Conservation (phyloP, 495 filamentous ascomycete species). For the Neohortaea acidophila region DNA sequence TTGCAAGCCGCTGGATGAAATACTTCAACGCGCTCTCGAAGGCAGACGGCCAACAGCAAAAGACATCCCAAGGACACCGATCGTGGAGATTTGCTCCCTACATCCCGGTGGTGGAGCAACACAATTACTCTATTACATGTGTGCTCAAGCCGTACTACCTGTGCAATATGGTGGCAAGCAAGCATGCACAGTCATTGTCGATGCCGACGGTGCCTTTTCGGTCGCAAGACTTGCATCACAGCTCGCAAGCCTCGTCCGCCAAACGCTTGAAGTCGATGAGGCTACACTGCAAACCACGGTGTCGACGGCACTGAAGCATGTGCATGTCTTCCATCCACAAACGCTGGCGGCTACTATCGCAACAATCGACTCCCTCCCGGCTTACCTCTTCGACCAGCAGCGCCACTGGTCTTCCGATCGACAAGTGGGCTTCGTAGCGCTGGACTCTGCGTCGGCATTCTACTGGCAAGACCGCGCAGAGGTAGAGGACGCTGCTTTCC, state of each 20-base stretch:
- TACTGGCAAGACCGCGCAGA: constrained; percentile 40
- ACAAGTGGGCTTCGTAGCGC: constrained; percentile 34
- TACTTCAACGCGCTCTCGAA: constrained; percentile 22
- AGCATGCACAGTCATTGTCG: constrained; percentile 52
- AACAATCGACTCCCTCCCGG: constrained; percentile 33
- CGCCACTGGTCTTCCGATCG: constrained; percentile 36
- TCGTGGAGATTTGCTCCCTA: constrained; percentile 43
- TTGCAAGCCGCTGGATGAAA: constrained; percentile 34
- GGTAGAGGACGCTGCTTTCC: constrained; percentile 27
- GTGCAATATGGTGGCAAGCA: constrained; percentile 31
- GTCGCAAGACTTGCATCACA: constrained; percentile 38
- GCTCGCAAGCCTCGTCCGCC: constrained; percentile 9
- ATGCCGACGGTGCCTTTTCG: constrained; percentile 54
- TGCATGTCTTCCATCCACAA: constrained; percentile 42
- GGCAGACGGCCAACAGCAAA: constrained; percentile 11
- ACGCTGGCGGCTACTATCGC: constrained; percentile 37
- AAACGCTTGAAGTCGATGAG: constrained; percentile 2
- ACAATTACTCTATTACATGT: constrained; percentile 53
- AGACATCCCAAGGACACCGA: constrained; percentile 30
- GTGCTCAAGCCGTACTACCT: constrained; percentile 44
- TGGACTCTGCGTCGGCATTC: constrained; percentile 43
- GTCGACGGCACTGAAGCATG: constrained; percentile 23
- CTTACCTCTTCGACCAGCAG: constrained; percentile 36
- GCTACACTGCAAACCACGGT: constrained; percentile 22
- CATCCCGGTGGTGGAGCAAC: constrained; percentile 45